A percentile compares a stretch with the other conserved stretches of the same genome.
phyloP scores from a whole-genome alignment of 306 rosid species.

The Crataegus laevigata region DNA sequence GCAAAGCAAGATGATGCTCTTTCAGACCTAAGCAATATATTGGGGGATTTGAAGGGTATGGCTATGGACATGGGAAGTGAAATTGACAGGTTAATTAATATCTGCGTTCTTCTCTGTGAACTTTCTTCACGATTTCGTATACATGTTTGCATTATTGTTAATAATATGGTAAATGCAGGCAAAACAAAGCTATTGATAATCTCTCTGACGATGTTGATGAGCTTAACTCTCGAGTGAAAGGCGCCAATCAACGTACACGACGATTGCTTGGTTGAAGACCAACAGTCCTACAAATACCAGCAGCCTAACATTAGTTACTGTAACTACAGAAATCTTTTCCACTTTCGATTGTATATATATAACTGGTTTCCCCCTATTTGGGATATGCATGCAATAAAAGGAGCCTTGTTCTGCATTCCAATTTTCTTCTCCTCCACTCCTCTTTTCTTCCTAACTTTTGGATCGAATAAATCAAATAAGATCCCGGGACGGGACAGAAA shows the following conservation, averaged over 20 bases:
- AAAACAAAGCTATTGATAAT: conserved; percentile 84
- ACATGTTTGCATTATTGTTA: not conserved
- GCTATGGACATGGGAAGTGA: conserved; percentile 82
- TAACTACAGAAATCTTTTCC: not conserved
- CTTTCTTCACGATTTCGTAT: not conserved
- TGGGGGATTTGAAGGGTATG: conserved; percentile 95
- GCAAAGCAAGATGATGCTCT: conserved; percentile 84
- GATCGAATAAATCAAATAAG: not conserved
- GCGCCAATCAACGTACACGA: conserved; percentile 76
- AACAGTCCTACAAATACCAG: not conserved
- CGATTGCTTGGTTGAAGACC: conserved; percentile 38
- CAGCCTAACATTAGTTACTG: not conserved
- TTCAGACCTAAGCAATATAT: conserved; percentile 65
- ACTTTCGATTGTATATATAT: not conserved
- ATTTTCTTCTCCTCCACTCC: not conserved
- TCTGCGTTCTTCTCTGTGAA: not conserved
- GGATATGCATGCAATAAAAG: not conserved
- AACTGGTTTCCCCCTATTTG: not conserved
- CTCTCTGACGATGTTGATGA: conserved; percentile 70
- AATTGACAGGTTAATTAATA: conserved; percentile 54
- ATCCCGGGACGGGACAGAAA: no score
- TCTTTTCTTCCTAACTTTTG: not conserved
- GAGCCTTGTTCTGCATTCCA: not conserved
- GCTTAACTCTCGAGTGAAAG: conserved; percentile 71
- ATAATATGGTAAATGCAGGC: conserved; percentile 50